Conservation (phyloP, 2,329 filamentous ascomycete genomes). For the Alternaria hordeiaustralica region DNA sequence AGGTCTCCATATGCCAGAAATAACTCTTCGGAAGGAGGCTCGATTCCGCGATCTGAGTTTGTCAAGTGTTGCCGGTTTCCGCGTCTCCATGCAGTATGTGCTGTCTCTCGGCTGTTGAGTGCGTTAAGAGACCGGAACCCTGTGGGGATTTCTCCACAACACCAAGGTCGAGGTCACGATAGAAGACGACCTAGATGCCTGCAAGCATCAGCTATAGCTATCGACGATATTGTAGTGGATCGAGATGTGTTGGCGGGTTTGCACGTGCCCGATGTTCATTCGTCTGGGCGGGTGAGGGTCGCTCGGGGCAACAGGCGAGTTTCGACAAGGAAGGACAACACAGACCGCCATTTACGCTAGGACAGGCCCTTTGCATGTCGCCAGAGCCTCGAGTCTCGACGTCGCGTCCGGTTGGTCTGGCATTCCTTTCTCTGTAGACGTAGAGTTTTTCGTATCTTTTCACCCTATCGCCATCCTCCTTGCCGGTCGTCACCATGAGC, state of each 20-base stretch:
- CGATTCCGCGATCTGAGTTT: conserved; percentile 1
- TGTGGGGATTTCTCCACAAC: background rate
- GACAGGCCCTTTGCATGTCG: conserved; percentile 25
- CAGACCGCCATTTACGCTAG: conserved; percentile 27
- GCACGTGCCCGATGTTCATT: conserved; percentile 24
- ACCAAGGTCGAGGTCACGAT: background rate
- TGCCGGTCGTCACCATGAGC: conserved; percentile 51
- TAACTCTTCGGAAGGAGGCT: background rate
- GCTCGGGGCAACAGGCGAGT: conserved; percentile 27
- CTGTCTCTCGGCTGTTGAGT: background rate
- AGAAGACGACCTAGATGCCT: background rate
- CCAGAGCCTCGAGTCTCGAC: conserved; percentile 39
- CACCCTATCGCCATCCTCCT: conserved; percentile 15
- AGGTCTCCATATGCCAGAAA: conserved; percentile 13
- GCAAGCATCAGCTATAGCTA: background rate
- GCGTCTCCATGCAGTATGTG: background rate
- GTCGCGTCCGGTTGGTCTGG: conserved; percentile 33
- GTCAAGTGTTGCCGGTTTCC: background rate
- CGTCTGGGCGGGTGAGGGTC: conserved; percentile 21
- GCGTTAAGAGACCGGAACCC: background rate
- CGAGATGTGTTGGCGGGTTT: conserved; percentile 6
- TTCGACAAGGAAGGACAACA: conserved; percentile 26
- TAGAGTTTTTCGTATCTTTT: conserved; percentile 27
- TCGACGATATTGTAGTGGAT: conserved; percentile 2
- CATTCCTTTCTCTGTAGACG: conserved; percentile 43